Evolutionary conservation across 306 rosid genomes (phyloP).

Genomic region (Trichosanthes cucumerina): DNA sequence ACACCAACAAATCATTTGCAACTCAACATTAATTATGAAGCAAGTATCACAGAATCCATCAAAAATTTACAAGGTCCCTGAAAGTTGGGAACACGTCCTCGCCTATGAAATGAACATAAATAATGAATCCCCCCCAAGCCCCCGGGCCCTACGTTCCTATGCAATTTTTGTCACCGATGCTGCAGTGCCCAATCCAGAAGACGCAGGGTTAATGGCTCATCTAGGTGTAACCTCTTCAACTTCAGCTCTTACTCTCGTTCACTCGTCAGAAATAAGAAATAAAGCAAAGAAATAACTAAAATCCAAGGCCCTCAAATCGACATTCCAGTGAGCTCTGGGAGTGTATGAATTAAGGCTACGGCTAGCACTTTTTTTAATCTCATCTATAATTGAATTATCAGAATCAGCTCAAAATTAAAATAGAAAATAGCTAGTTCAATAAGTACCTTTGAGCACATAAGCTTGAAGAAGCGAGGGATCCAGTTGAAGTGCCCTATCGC

Average conservation of each 20-base stretch:
- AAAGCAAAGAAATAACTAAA: background rate
- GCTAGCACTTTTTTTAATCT: background rate
- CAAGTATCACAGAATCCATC: background rate
- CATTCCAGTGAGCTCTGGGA: background rate
- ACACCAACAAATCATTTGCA: background rate
- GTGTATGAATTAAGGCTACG: background rate
- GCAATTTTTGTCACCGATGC: background rate
- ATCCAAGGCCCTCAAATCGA: conserved; percentile 1
- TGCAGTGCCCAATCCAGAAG: background rate
- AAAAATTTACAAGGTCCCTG: background rate
- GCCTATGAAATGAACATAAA: background rate
- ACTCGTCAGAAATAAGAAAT: background rate
- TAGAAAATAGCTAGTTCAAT: background rate
- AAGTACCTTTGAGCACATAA: conserved; percentile 70
- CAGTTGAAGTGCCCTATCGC: conserved; percentile 76
- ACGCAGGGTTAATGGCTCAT: background rate
- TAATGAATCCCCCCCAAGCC: background rate
- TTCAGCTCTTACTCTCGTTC: background rate
- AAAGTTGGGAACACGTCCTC: background rate
- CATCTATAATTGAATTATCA: background rate
- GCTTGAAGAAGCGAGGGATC: conserved; percentile 68
- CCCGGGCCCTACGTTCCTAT: background rate
- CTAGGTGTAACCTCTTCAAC: background rate
- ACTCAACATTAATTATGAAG: background rate
- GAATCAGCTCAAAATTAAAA: conserved; percentile 5